These are phyloP conservation scores for Primulina tabacum DNA, from an alignment of 257 asterid genomes.

Conservation along the genomic window DNA sequence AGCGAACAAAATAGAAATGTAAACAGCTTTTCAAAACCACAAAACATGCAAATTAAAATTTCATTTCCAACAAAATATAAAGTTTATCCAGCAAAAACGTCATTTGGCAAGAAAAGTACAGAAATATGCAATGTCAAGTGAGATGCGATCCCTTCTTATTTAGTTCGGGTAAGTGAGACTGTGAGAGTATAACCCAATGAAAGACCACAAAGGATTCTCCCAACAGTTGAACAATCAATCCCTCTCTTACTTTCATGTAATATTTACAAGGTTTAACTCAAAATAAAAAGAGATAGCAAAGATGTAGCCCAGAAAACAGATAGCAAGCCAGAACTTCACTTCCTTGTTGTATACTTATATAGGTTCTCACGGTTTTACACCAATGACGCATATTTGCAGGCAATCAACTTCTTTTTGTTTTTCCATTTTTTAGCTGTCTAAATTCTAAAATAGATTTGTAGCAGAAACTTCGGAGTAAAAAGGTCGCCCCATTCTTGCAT, in stretches of 20 bases:
- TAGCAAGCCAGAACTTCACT: conserved; percentile 7
- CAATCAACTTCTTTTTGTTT: background rate
- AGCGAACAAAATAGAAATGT: too few species aligned
- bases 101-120: too few species aligned
- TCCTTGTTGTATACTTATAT: background rate
- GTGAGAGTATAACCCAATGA: background rate
- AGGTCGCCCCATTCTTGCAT: background rate
- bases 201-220: conserved; percentile 1
- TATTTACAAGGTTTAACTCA: conserved; percentile 1
- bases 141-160: background rate
- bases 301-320: conserved; percentile 12
- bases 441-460: background rate
- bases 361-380: conserved; percentile 12
- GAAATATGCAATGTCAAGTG: too few species aligned
- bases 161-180: too few species aligned
- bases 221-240: conserved; percentile 9
- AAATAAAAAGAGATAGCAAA: background rate
- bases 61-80: too few species aligned
- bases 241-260: conserved; percentile 2
- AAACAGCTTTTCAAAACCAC: too few species aligned
- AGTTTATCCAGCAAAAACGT: too few species aligned
- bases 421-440: background rate
- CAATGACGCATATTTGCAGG: background rate
- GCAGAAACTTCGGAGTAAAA: conserved; percentile 6
- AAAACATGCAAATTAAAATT: too few species aligned